Base-by-base conservation (phyloP, 192 early-diverging fungal species). In the Chytriomyces sp. region DNA sequence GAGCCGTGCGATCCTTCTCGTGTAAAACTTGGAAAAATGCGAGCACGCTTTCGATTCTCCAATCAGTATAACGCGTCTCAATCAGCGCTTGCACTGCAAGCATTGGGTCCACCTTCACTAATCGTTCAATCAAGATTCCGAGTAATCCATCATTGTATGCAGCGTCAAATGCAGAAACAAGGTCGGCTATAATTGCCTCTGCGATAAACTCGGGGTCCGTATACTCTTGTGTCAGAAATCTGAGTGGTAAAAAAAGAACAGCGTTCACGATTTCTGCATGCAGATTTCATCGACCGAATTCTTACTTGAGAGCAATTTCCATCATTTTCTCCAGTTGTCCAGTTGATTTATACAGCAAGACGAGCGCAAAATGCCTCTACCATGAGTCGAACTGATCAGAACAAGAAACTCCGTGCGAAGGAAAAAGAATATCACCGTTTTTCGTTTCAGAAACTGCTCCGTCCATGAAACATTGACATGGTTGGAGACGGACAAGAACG, bases 261-360 rank as follows among this genome's bases (percentile, higher is more conserved):
- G 35, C 18, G 13, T 3, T 44, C 7, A 43, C 69, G 35, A 7
- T 28, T 44, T 23, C 16, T 43, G 23, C 10, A 70, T 5, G 13
- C 6, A 23, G 47, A 76, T 50, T 53, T 48, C n/a, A 7, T 5
- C 11, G 68, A 16, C 48, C n/a, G 23, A n/a, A 16, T 47, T 65
- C 78, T 49, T 82, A 93, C 92, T 80, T 82, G 67, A 82, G 85
- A 91, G 91, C 92, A 10, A 92, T 77, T 23, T 91, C 88, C 63
- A 95, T 78, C 5, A 83, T 78, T 24, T 88, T 83, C 47, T 81
- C 69, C 23, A 72, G 78, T 62, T 83, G 71, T 47, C 82, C 81
- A 11, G 81, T 84, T 2, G 75, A 62, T 82, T 91, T 89, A 63
- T 89, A 89, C 24, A 93, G 84, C 1, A 92, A 65, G 8, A 83